Evolutionary conservation across 257 asterid genomes (phyloP), one percentile per base, ranked within the genome.

Genomic region (Nyctanthes arbortristis): DNA sequence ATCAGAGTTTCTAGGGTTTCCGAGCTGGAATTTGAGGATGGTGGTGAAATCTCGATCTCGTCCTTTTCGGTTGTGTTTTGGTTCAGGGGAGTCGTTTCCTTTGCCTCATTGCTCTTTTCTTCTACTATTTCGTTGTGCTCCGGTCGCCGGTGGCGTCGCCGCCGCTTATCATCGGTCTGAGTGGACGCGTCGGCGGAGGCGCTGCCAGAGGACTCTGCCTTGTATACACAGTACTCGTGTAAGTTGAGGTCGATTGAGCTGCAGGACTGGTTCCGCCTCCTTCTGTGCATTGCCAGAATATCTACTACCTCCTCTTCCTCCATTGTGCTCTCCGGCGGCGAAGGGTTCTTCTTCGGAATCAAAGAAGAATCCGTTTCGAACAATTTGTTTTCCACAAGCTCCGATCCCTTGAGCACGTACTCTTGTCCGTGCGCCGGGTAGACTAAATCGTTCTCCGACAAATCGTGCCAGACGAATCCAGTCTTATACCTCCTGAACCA

Each of bases 381-480:
- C 0, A 73, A 65, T 14, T 70, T 70, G 33, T 25, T 80, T 3
- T 80, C 88, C 5, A 70, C 73, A 68, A 87, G 67, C 85, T 81
- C 87, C 33, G 97, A 91, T 73, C 98, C 98, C 73, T 93, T 93
- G 61, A 93, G 95, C 32, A 93, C 84, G 74, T 88, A 93, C 75
- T 93, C 98, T 9, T 72, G 77, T 25, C 89, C 97, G 63, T 85
- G 92, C 24, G 96, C 91, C 12, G 98, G 96, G 76, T 82, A 81
- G 61, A 93, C 84, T 69, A 85, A 79, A 81, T 93, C 96, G 35
- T 82, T 77, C 64, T 93, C 98, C 49, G 89, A 77, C 54, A 93
- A 87, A 81, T 93, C 98, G 45, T 93, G 93, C 98, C 98, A 93
- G 16, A 93, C 98, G 28, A 73, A 93, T 67, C 98, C 97, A 16